These are phyloP conservation scores for Phytophthora chlamydospora DNA, from an alignment of 352 stramenopile species.

Conservation along the genomic window DNA sequence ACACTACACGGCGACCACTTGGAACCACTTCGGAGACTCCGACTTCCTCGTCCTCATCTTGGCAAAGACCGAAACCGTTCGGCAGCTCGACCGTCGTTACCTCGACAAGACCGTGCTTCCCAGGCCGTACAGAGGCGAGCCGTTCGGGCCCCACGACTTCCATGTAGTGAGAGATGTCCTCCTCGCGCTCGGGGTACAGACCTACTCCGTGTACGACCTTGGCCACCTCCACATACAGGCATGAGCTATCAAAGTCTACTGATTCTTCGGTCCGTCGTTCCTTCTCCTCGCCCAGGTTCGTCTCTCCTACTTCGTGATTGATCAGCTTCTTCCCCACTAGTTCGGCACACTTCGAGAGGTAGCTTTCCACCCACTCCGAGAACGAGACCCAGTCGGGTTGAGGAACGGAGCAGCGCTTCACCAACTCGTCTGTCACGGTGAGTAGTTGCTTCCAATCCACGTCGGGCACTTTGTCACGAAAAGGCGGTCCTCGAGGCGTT, in stretches of 20 bases:
- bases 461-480: too few species aligned
- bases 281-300: too few species aligned
- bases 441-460: too few species aligned
- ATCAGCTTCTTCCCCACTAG: too few species aligned
- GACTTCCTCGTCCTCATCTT: neutral
- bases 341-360: too few species aligned
- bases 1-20: neutral
- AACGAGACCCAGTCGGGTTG: too few species aligned
- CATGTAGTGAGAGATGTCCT: constrained; percentile 5
- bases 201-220: neutral
- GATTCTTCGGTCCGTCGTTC: neutral
- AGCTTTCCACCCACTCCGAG: too few species aligned
- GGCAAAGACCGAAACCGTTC: neutral
- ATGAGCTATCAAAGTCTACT: constrained; percentile 1
- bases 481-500: too few species aligned
- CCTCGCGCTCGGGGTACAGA: neutral
- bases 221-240: neutral
- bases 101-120: neutral
- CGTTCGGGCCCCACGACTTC: neutral
- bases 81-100: neutral
- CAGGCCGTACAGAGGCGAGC: neutral
- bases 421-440: too few species aligned
- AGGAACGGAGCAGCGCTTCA: too few species aligned
- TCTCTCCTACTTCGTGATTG: too few species aligned
- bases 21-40: neutral